Evolutionary conservation across 2,329 filamentous ascomycete genomes (phyloP).

Genomic region (Cercospora citrullina): DNA sequence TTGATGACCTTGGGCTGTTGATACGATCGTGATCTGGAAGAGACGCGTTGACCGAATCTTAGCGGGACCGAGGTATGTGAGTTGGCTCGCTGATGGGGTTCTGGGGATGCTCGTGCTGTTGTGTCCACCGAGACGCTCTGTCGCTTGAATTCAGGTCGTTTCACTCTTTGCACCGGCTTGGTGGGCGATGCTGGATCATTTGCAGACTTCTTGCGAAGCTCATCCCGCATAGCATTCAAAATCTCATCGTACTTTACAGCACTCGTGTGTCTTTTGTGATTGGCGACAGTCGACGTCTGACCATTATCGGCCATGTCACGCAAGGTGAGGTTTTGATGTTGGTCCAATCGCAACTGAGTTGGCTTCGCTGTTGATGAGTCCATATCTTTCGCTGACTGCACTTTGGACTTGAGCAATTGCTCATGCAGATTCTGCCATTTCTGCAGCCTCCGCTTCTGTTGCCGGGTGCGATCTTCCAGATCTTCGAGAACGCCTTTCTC

Average conservation of each 20-base stretch:
- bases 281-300: conserved; percentile 17
- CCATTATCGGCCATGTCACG: conserved; percentile 28
- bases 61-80: conserved; percentile 34
- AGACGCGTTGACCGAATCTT: conserved; percentile 31
- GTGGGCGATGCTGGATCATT: conserved; percentile 19
- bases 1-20: conserved; percentile 36
- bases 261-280: conserved; percentile 20
- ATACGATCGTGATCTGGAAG: conserved; percentile 35
- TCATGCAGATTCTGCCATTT: conserved; percentile 71
- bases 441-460: conserved; percentile 67
- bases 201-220: conserved; percentile 32
- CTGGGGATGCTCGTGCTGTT: conserved; percentile 14
- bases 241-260: conserved; percentile 37
- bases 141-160: conserved; percentile 17
- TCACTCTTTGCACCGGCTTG: conserved; percentile 18
- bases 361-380: conserved; percentile 12
- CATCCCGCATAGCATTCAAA: conserved; percentile 39
- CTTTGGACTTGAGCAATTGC: conserved; percentile 28
- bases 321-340: conserved; percentile 34
- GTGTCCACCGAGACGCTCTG: conserved; percentile 22
- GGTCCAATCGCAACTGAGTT: conserved; percentile 31
- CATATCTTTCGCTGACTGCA: conserved; percentile 12
- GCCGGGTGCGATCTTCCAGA: conserved; percentile 65
- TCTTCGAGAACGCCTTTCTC: conserved; percentile 64
- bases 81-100: conserved; percentile 28